These are phyloP conservation scores for Clitopilus hobsonii DNA, from an alignment of 768 basidiomycete species.

Conservation along the genomic window DNA sequence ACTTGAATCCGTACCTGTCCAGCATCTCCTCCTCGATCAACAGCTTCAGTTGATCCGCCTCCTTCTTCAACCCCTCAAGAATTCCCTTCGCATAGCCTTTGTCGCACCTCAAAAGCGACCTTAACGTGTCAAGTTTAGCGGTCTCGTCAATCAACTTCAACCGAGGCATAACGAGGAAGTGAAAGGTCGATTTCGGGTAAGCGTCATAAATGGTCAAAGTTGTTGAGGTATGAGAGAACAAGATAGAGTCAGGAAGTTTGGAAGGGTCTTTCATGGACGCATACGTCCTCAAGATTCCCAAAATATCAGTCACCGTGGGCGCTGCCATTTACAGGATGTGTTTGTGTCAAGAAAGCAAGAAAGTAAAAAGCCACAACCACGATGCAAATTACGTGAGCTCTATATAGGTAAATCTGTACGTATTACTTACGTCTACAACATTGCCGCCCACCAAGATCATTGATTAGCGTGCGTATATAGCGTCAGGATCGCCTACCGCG, in stretches of 20 bases:
- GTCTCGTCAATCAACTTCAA: conserved; percentile 25
- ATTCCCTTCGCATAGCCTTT: conserved; percentile 50
- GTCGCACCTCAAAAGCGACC: conserved; percentile 49
- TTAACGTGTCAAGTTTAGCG: conserved; percentile 47
- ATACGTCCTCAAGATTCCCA: conserved; percentile 59
- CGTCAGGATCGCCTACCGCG: too few species aligned
- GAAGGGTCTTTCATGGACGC: conserved; percentile 44
- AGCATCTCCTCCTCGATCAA: conserved; percentile 81
- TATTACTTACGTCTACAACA: not conserved
- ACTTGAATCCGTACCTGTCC: conserved; percentile 65
- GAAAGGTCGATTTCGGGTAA: conserved; percentile 82
- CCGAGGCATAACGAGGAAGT: conserved; percentile 83
- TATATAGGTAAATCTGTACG: not conserved
- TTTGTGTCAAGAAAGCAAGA: not conserved
- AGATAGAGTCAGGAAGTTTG: conserved; percentile 53
- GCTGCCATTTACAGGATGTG: not conserved
- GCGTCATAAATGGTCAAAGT: conserved; percentile 69
- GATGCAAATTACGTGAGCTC: conserved; percentile 1
- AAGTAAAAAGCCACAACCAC: too few species aligned
- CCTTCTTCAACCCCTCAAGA: conserved; percentile 47
- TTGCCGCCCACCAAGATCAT: too few species aligned
- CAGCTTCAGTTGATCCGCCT: conserved; percentile 48
- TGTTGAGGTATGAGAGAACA: conserved; percentile 49
- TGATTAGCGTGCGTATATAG: too few species aligned
- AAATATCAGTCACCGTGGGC: conserved; percentile 31